Conservation (phyloP, 176 grass and related monocot genomes). For the Ampelocalamus luodianensis region DNA sequence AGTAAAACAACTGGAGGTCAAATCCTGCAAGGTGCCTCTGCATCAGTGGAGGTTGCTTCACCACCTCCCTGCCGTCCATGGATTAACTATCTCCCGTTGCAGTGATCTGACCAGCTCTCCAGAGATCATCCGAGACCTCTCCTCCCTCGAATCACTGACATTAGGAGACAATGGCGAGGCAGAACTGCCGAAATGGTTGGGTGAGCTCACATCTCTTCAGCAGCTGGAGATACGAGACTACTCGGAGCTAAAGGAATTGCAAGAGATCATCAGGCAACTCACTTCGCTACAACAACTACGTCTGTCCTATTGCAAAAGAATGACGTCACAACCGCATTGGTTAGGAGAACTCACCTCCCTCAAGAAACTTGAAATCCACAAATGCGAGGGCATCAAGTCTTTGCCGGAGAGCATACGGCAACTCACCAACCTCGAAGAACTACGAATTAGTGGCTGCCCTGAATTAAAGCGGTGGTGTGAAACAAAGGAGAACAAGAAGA, state of each 20-base stretch:
- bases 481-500: background rate
- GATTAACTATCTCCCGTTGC: too few relatives aligned
- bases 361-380: background rate
- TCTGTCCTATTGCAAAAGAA: background rate
- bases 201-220: too few relatives aligned
- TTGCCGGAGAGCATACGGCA: background rate
- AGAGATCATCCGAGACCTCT: background rate
- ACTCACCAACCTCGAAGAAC: background rate
- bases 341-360: background rate
- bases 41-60: slow-evolving; percentile 32
- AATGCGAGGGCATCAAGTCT: background rate
- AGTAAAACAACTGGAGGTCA: too few relatives aligned
- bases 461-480: background rate
- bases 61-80: background rate
- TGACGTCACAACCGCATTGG: background rate
- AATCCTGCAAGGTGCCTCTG: background rate
- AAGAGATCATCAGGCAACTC: too few relatives aligned
- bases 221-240: too few relatives aligned
- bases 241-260: too few relatives aligned
- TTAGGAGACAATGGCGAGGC: too few relatives aligned
- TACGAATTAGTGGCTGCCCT: background rate
- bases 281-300: background rate
- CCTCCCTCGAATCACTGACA: background rate
- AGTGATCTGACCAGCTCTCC: background rate
- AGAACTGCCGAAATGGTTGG: too few relatives aligned